Percentiles rank a stretch among this genome's conserved stretches.
Conservation (phyloP, 805 yeast species). For the Candida multigemmis region DNA sequence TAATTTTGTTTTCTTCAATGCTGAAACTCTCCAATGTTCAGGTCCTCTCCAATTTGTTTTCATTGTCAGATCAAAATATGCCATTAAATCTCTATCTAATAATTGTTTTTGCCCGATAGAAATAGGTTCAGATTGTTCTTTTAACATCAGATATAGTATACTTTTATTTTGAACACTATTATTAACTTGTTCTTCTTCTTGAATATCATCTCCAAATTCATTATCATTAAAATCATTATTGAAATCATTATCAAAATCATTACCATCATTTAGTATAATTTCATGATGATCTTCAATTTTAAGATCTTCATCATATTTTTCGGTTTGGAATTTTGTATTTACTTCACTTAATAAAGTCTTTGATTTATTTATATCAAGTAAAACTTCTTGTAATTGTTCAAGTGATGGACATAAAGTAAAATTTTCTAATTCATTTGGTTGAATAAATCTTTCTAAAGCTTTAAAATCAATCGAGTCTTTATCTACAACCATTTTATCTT, state of each 20-base stretch:
- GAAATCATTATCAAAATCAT: slow-evolving; percentile 5
- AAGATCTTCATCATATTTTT: slow-evolving; percentile 5
- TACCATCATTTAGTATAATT: slow-evolving; percentile 3
- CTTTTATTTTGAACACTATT: slow-evolving; percentile 5
- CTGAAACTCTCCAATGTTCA: slow-evolving; percentile 81
- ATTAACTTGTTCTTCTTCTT: slow-evolving; percentile 5
- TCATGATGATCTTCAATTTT: slow-evolving; percentile 6
- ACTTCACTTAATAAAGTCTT: slow-evolving; percentile 32
- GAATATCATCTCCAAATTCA: slow-evolving; percentile 3
- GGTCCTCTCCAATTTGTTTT: slow-evolving; percentile 79
- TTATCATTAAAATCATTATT: slow-evolving; percentile 9
- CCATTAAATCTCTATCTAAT: slow-evolving; percentile 58
- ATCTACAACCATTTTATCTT: slow-evolving; percentile 6
- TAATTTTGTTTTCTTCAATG: slow-evolving; percentile 38
- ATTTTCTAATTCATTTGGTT: slow-evolving; percentile 11
- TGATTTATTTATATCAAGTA: slow-evolving; percentile 40
- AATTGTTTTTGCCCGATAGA: slow-evolving; percentile 12
- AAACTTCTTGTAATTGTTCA: slow-evolving; percentile 46
- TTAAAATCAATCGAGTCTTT: slow-evolving; percentile 11
- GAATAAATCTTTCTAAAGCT: slow-evolving; percentile 12
- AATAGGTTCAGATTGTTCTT: slow-evolving; percentile 5
- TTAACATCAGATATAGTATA: slow-evolving; percentile 5
- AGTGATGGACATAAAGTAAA: slow-evolving; percentile 64
- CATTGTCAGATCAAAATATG: slow-evolving; percentile 71
- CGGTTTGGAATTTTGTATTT: slow-evolving; percentile 22